phyloP scores from a whole-genome alignment of 805 yeast species.

The Starmera dryadoides region DNA sequence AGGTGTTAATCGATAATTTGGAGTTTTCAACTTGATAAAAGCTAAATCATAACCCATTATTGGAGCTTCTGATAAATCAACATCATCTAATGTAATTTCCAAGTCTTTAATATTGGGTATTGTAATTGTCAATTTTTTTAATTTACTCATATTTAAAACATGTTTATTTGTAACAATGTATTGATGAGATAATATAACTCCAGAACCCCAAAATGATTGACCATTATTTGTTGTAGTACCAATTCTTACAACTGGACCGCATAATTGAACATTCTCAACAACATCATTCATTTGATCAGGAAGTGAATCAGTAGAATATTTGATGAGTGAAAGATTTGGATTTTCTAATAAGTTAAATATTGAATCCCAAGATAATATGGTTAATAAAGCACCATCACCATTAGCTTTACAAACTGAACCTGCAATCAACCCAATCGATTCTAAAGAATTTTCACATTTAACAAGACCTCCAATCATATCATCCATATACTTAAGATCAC shows the following conservation, averaged over 20 bases:
- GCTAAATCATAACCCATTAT: constrained; percentile 20
- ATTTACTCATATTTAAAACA: constrained; percentile 12
- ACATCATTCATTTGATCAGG: neutral
- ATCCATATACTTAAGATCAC: constrained; percentile 19
- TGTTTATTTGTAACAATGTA: constrained; percentile 19
- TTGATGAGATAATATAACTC: constrained; percentile 11
- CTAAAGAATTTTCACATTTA: constrained; percentile 1
- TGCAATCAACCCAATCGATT: constrained; percentile 17
- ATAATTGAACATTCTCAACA: neutral
- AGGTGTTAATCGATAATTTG: constrained; percentile 5
- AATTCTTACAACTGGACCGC: constrained; percentile 15
- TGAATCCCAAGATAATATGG: constrained; percentile 18
- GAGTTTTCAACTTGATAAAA: constrained; percentile 11
- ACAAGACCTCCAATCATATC: constrained; percentile 21
- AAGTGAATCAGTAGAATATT: neutral
- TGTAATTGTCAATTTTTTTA: constrained; percentile 7
- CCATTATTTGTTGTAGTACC: constrained; percentile 12
- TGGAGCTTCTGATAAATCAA: constrained; percentile 9
- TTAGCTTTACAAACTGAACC: constrained; percentile 17
- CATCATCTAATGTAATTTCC: constrained; percentile 5
- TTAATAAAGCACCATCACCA: constrained; percentile 21
- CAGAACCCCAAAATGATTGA: constrained; percentile 22
- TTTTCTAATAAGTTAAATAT: constrained; percentile 9
- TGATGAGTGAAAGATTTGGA: constrained; percentile 1
- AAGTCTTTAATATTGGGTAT: constrained; percentile 6